Conservation (phyloP, 2,329 filamentous ascomycete genomes). For the Fusarium oligoseptatum region DNA sequence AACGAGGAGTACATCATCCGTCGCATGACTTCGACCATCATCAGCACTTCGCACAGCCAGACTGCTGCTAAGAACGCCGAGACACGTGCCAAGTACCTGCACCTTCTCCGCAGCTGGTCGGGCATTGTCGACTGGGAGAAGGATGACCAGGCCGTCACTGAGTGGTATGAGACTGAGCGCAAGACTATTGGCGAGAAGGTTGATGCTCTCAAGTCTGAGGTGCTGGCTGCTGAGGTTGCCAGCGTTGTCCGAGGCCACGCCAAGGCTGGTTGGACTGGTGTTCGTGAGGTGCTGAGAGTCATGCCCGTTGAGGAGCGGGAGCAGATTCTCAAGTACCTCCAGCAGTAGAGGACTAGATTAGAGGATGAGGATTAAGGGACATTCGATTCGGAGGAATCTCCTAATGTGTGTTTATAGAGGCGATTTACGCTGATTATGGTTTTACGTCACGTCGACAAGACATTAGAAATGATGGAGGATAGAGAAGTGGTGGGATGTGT, state of each 20-base stretch:
- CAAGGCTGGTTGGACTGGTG: constrained; percentile 84
- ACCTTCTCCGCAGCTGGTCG: constrained; percentile 86
- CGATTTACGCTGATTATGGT: constrained; percentile 37
- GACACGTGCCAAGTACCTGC: constrained; percentile 75
- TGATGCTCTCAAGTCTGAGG: constrained; percentile 83
- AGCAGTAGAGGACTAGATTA: constrained; percentile 52
- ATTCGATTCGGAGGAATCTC: constrained; percentile 22
- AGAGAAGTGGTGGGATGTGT: constrained; percentile 39
- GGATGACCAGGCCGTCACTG: constrained; percentile 85
- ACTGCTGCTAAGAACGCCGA: constrained; percentile 61
- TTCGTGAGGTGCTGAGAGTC: constrained; percentile 86
- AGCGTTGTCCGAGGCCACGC: constrained; percentile 61
- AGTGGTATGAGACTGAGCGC: constrained; percentile 97
- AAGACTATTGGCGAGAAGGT: constrained; percentile 87
- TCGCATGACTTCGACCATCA: constrained; percentile 74
- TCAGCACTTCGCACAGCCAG: constrained; percentile 47
- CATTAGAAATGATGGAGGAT: constrained; percentile 41
- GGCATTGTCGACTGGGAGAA: constrained; percentile 81
- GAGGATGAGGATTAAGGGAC: background rate
- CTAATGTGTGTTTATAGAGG: constrained; percentile 34
- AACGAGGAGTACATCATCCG: constrained; percentile 98
- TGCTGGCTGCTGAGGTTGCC: constrained; percentile 64
- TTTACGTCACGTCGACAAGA: constrained; percentile 38
- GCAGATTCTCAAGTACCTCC: constrained; percentile 75
- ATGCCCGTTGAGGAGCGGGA: constrained; percentile 92